Conservation (phyloP, 208 protist species). For the Trypanosomatidae sp. region DNA sequence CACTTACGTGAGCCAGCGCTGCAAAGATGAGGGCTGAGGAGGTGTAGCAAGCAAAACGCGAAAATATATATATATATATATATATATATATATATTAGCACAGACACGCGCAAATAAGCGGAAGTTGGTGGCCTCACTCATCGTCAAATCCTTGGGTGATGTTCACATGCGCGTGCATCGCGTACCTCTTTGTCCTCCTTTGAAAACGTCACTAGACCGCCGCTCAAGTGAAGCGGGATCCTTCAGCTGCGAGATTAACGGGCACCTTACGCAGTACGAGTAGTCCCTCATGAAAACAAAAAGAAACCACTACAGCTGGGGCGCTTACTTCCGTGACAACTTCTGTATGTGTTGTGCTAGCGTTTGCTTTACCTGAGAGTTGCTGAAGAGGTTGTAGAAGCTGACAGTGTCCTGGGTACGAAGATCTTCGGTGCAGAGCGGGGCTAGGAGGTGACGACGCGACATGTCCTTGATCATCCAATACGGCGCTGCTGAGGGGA, state of each 20-base stretch:
- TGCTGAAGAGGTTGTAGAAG: conserved; percentile 60
- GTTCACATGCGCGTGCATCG: too few species aligned
- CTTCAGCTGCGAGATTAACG: background rate
- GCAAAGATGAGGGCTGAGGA: too few species aligned
- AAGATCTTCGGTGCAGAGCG: conserved; percentile 49
- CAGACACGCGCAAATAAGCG: too few species aligned
- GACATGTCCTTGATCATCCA: conserved; percentile 70
- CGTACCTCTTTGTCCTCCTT: too few species aligned
- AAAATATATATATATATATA: too few species aligned
- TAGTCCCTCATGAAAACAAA: background rate
- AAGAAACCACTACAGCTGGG: background rate
- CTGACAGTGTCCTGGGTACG: conserved; percentile 51
- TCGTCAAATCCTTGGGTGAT: too few species aligned
- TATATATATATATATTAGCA: too few species aligned
- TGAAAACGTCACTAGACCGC: too few species aligned
- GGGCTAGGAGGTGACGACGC: conserved; percentile 43
- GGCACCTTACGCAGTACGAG: background rate
- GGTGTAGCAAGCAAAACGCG: too few species aligned
- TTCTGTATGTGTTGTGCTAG: conserved; percentile 15
- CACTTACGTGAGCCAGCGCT: too few species aligned
- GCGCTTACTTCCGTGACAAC: background rate
- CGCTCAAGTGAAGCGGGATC: background rate
- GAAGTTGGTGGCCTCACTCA: too few species aligned
- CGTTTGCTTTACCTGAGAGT: conserved; percentile 32
- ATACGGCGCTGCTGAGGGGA: conserved; percentile 48